Conservation (phyloP, 371 early-diverging fungal species). For the Batkoa obscura region DNA sequence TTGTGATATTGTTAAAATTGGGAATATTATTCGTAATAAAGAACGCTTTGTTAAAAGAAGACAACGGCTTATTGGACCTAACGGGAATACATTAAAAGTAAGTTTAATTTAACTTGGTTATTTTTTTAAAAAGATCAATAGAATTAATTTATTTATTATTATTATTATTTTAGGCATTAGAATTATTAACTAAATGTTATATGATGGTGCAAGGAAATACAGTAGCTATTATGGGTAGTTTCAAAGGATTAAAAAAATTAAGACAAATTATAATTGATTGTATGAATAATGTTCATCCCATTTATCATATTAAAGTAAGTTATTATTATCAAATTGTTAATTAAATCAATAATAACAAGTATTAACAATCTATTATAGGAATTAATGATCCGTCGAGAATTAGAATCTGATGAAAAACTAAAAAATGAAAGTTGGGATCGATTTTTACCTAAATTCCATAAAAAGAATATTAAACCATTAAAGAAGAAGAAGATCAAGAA, state of each 20-base stretch:
- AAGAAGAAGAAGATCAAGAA: conserved; percentile 37
- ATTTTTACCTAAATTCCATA: conserved; percentile 95
- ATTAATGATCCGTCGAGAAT: conserved; percentile 96
- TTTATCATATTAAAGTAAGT: conserved; percentile 92
- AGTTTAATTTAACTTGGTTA: not conserved
- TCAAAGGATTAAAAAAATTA: conserved; percentile 79
- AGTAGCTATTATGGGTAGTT: conserved; percentile 87
- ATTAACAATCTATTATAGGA: conserved; percentile 25
- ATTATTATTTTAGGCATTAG: conserved; percentile 64
- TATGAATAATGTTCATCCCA: conserved; percentile 98
- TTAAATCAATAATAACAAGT: not conserved
- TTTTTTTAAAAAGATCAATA: not conserved
- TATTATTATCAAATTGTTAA: too few species aligned
- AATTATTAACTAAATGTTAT: conserved; percentile 90
- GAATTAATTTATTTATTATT: conserved; percentile 6
- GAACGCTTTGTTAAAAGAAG: conserved; percentile 96
- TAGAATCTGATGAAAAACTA: conserved; percentile 90
- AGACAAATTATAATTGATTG: conserved; percentile 87
- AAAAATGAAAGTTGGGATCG: conserved; percentile 96
- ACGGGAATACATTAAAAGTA: conserved; percentile 89
- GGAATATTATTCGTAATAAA: conserved; percentile 83
- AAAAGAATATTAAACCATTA: conserved; percentile 63
- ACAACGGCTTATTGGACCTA: conserved; percentile 92
- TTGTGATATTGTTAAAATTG: conserved; percentile 96
- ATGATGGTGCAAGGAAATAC: conserved; percentile 97